Conservation (phyloP, 192 early-diverging fungal species). For the Entomortierella beljakovae region DNA sequence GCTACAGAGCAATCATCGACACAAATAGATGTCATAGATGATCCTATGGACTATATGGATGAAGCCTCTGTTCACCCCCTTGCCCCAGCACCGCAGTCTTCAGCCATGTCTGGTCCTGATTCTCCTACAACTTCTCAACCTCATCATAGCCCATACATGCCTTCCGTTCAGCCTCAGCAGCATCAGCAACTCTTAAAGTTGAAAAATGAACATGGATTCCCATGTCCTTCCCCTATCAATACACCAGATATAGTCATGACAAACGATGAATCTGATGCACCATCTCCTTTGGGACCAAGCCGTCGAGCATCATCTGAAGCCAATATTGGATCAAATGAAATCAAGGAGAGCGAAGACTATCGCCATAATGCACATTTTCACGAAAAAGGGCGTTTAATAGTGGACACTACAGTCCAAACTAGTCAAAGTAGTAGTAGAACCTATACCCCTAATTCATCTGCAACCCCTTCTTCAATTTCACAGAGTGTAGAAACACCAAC, state of each 20-base stretch:
- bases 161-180: slow-evolving; percentile 23
- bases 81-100: slow-evolving; percentile 13
- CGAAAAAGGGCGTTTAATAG: slow-evolving; percentile 7
- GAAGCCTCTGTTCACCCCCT: slow-evolving; percentile 25
- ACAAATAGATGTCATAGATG: not conserved
- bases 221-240: slow-evolving; percentile 1
- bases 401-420: slow-evolving; percentile 12
- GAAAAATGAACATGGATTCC: slow-evolving; percentile 31
- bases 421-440: not conserved
- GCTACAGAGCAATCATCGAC: not conserved
- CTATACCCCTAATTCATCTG: not conserved
- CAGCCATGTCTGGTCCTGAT: not conserved
- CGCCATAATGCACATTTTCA: not conserved
- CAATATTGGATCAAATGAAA: slow-evolving; percentile 14
- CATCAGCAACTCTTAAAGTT: slow-evolving; percentile 35
- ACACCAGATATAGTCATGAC: slow-evolving; percentile 28
- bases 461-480: not conserved
- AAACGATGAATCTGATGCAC: not conserved
- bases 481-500: slow-evolving; percentile 5
- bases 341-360: not conserved
- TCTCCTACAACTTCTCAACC: not conserved
- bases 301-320: slow-evolving; percentile 18
- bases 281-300: not conserved
- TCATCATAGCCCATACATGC: not conserved
- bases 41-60: slow-evolving; percentile 25